These are phyloP conservation scores for Trichomonas tenax DNA, from an alignment of 208 protist species.

Conservation along the genomic window DNA sequence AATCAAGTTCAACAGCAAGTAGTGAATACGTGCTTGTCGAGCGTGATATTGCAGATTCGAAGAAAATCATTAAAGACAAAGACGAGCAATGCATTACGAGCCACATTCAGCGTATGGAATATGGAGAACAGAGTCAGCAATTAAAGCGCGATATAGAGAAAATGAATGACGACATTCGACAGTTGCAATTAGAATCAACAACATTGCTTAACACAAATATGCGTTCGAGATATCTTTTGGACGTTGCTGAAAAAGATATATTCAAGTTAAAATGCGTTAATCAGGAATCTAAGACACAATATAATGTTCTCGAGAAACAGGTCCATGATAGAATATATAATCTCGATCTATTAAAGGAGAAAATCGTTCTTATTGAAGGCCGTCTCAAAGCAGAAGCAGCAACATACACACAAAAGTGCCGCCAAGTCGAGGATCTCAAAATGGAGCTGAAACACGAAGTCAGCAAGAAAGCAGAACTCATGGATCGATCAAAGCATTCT, in stretches of 20 bases:
- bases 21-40: not conserved
- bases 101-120: not conserved
- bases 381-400: not conserved
- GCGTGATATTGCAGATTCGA: not conserved
- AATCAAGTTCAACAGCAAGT: not conserved
- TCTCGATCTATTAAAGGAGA: not conserved
- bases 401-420: not conserved
- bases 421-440: not conserved
- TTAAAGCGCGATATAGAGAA: not conserved
- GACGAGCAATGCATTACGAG: not conserved
- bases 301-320: not conserved
- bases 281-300: not conserved
- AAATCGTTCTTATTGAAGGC: not conserved
- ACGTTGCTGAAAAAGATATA: not conserved
- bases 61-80: not conserved
- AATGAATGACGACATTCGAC: not conserved
- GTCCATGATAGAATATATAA: not conserved
- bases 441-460: not conserved
- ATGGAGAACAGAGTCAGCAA: no score
- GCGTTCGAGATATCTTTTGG: not conserved
- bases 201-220: not conserved
- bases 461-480: not conserved
- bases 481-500: not conserved
- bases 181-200: not conserved
- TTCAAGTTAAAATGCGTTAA: not conserved